phyloP scores from a whole-genome alignment of 139 green algal genomes.

The Asterochloris sp. region DNA sequence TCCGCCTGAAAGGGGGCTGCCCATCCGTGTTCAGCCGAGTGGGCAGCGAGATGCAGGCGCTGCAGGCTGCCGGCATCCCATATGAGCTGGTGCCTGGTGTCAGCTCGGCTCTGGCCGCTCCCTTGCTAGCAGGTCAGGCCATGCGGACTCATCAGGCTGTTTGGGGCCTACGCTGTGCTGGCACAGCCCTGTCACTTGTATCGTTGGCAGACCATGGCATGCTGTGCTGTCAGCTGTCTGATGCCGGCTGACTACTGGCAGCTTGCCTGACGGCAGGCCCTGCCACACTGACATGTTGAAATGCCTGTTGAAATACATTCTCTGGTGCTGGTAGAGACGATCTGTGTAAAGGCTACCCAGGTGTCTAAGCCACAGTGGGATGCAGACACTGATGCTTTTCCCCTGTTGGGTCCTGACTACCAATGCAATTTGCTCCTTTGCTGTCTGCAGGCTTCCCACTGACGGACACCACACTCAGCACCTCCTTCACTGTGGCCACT shows the following conservation, averaged over 20 bases:
- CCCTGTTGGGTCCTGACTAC: background rate
- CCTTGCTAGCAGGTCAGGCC: slow-evolving; percentile 58
- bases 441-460: slow-evolving; percentile 58
- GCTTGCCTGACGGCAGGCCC: no score
- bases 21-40: slow-evolving; percentile 64
- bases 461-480: slow-evolving; percentile 48
- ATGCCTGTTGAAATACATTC: no score
- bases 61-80: slow-evolving; percentile 32
- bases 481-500: slow-evolving; percentile 52
- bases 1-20: slow-evolving; percentile 78
- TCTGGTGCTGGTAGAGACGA: no score
- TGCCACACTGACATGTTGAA: no score
- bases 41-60: slow-evolving; percentile 52
- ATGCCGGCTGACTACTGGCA: no score
- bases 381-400: background rate
- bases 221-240: no score
- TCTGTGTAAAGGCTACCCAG: background rate
- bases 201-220: no score
- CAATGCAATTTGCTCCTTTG: background rate
- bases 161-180: background rate
- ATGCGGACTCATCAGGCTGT: background rate
- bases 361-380: no score
- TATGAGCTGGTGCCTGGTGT: slow-evolving; percentile 73
- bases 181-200: no score
- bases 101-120: slow-evolving; percentile 62